A percentile compares a stretch with the other conserved stretches of the same genome.
These are phyloP conservation scores for Mycena epipterygia DNA, from an alignment of 768 basidiomycete species.

Conservation along the genomic window DNA sequence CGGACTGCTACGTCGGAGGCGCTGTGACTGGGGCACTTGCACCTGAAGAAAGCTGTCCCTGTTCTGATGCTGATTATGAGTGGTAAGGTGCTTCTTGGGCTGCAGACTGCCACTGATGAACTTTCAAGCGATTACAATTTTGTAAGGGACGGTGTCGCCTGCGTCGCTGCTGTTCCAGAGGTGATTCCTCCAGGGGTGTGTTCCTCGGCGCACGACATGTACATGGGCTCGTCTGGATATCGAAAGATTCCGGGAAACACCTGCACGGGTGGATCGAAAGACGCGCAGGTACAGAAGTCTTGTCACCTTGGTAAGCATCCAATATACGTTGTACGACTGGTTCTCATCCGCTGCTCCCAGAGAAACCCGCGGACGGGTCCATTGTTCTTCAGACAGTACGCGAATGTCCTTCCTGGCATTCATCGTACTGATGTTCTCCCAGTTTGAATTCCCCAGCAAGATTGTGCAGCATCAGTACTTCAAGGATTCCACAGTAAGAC, in stretches of 20 bases:
- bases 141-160: slow-evolving; percentile 78
- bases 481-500: slow-evolving; percentile 73
- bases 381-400: slow-evolving; percentile 79
- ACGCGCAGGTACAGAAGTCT: slow-evolving; percentile 76
- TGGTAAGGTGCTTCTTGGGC: slow-evolving; percentile 66
- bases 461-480: slow-evolving; percentile 90
- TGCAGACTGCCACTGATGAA: neutral
- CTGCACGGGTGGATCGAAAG: slow-evolving; percentile 85
- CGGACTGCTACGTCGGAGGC: slow-evolving; percentile 90
- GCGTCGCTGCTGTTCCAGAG: slow-evolving; percentile 90
- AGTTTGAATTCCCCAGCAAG: slow-evolving; percentile 77
- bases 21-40: slow-evolving; percentile 90
- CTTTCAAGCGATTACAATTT: slow-evolving; percentile 87
- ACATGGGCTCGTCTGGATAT: slow-evolving; percentile 92
- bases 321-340: no score
- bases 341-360: slow-evolving; percentile 84
- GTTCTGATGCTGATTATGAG: slow-evolving; percentile 91
- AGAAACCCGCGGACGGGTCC: slow-evolving; percentile 87
- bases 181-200: slow-evolving; percentile 86
- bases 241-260: slow-evolving; percentile 94
- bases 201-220: slow-evolving; percentile 69
- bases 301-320: no score
- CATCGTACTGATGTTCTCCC: no score
- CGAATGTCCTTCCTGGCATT: no score
- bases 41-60: slow-evolving; percentile 87